Conservation (phyloP, 345 rosid species). For the Boechera divaricarpa region DNA sequence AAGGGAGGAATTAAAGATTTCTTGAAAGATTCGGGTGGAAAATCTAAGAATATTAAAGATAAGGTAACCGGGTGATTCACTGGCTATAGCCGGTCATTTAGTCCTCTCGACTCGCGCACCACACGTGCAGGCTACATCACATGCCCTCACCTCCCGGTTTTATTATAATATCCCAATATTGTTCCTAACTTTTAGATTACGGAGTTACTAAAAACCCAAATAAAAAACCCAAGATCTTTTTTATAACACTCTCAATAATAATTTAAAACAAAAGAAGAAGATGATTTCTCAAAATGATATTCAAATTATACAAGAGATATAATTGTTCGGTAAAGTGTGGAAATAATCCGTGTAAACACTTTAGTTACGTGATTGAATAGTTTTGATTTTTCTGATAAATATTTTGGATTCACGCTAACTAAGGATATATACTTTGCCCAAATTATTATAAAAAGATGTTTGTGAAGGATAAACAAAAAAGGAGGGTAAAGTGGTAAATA, state of each 20-base stretch:
- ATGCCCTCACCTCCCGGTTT: slow-evolving; percentile 38
- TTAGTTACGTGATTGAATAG: neutral
- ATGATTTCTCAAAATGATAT: no score
- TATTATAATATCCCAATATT: slow-evolving; percentile 27
- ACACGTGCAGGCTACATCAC: slow-evolving; percentile 48
- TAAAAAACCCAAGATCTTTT: no score
- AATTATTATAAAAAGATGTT: neutral
- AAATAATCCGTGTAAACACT: neutral
- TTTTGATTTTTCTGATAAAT: neutral
- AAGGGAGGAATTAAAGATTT: slow-evolving; percentile 25
- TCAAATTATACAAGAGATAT: neutral
- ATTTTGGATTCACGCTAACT: slow-evolving; percentile 23
- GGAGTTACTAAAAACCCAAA: neutral
- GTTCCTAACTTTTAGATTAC: slow-evolving; percentile 17
- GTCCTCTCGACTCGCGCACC: slow-evolving; percentile 41
- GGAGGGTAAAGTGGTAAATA: slow-evolving; percentile 30
- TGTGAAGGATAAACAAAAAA: neutral
- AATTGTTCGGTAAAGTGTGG: neutral
- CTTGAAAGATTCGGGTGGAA: slow-evolving; percentile 40
- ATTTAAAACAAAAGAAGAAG: no score
- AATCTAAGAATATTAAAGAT: slow-evolving; percentile 26
- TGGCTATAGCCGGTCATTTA: slow-evolving; percentile 37
- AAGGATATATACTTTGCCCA: neutral
- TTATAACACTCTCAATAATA: no score
- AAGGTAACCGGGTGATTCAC: slow-evolving; percentile 24